These are phyloP conservation scores for Zygosaccharomyces pseudobailii DNA, from an alignment of 1,139 yeast genomes.

Conservation along the genomic window DNA sequence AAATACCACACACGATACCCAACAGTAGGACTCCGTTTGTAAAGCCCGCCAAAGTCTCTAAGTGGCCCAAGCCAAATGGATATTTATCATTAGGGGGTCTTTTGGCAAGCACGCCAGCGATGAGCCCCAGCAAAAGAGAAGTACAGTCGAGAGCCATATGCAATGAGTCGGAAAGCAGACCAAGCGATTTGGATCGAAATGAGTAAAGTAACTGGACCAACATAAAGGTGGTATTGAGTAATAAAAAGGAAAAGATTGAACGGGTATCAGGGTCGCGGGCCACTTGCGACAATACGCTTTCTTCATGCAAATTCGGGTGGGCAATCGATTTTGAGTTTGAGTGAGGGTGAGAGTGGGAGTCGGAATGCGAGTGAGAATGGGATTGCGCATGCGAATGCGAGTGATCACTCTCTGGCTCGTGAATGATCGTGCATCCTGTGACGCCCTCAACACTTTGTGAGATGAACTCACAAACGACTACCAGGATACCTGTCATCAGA, in stretches of 20 bases:
- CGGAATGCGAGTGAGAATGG: conserved; percentile 7
- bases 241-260: conserved; percentile 80
- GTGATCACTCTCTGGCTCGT: conserved; percentile 14
- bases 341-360: conserved; percentile 6
- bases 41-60: conserved; percentile 91
- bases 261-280: conserved; percentile 68
- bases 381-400: conserved; percentile 8
- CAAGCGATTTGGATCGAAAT: conserved; percentile 85
- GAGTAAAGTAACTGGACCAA: conserved; percentile 87
- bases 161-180: conserved; percentile 83
- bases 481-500: conserved; percentile 18
- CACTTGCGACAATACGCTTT: conserved; percentile 37
- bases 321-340: not conserved
- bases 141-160: conserved; percentile 96
- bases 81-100: conserved; percentile 60
- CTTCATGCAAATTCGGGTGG: conserved; percentile 1
- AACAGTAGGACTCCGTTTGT: conserved; percentile 85
- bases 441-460: conserved; percentile 11
- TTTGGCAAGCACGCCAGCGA: conserved; percentile 69
- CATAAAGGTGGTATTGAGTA: conserved; percentile 89
- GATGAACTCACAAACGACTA: conserved; percentile 9
- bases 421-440: conserved; percentile 5
- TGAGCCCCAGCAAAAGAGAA: conserved; percentile 80
- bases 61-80: conserved; percentile 81
- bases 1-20: conserved; percentile 85